phyloP scores from a whole-genome alignment of 495 filamentous ascomycete species.

The Neurospora discreta region DNA sequence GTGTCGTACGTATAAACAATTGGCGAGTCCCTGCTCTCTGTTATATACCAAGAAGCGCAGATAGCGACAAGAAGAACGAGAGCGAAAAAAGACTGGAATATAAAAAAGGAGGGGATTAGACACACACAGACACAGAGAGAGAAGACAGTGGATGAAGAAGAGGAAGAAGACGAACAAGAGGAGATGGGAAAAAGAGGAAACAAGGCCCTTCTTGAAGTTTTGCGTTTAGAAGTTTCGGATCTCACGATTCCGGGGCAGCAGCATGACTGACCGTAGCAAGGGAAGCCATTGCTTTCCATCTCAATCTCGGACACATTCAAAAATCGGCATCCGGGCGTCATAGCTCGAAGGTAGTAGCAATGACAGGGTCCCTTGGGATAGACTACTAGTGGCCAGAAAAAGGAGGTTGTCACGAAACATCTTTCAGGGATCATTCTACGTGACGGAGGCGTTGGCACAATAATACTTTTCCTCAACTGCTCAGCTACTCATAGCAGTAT shows the following conservation, averaged over 20 bases:
- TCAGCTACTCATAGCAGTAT: not conserved
- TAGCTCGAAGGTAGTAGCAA: not conserved
- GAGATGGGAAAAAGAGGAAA: conserved; percentile 28
- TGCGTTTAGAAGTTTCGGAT: not conserved
- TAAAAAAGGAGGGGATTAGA: not conserved
- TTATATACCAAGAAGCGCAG: not conserved
- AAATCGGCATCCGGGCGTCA: not conserved
- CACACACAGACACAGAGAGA: not conserved
- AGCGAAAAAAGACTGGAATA: not conserved
- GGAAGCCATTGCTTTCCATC: not conserved
- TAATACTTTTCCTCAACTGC: not conserved
- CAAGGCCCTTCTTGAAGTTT: conserved; percentile 6
- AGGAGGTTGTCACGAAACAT: conserved; percentile 40
- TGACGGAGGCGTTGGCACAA: not conserved
- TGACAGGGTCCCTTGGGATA: not conserved
- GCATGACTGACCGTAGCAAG: conserved; percentile 38
- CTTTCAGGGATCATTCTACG: not conserved
- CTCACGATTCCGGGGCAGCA: conserved; percentile 4
- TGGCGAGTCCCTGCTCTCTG: conserved; percentile 45
- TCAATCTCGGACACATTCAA: not conserved
- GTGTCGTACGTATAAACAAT: conserved; percentile 14
- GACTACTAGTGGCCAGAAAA: conserved; percentile 1
- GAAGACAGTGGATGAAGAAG: conserved; percentile 29
- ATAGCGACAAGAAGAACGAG: not conserved
- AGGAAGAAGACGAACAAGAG: conserved; percentile 17